A percentile compares a stretch with the other conserved stretches of the same genome.
These are phyloP conservation scores for Tylopilus vinaceipallidus DNA, from an alignment of 768 basidiomycete species.

Conservation along the genomic window DNA sequence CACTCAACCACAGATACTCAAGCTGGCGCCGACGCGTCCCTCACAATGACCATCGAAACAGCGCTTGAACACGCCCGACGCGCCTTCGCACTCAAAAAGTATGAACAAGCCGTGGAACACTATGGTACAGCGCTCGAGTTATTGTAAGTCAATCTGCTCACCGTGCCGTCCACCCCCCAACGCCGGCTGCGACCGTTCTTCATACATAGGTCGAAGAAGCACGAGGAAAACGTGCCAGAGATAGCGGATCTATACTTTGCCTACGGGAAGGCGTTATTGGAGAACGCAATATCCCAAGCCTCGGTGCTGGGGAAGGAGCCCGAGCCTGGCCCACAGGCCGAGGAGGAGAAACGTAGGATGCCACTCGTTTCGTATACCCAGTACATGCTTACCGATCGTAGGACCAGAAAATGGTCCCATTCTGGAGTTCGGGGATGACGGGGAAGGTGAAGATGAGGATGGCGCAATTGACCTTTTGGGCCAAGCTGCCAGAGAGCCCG, in stretches of 20 bases:
- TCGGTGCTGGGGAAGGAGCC: slow-evolving; percentile 88
- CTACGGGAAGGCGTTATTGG: slow-evolving; percentile 91
- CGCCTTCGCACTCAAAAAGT: slow-evolving; percentile 85
- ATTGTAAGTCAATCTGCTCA: slow-evolving; percentile 52
- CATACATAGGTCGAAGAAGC: slow-evolving; percentile 57
- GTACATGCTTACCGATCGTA: slow-evolving; percentile 22
- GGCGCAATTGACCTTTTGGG: slow-evolving; percentile 63
- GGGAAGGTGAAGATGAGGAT: slow-evolving; percentile 60
- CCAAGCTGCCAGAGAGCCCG: slow-evolving; percentile 49
- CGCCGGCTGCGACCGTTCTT: no score
- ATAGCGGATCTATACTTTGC: slow-evolving; percentile 85
- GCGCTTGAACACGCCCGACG: slow-evolving; percentile 79
- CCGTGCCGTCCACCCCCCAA: neutral
- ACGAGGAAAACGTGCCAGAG: slow-evolving; percentile 79
- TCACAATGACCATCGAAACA: slow-evolving; percentile 44
- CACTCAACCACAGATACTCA: neutral
- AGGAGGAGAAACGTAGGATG: slow-evolving; percentile 38
- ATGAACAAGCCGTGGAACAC: slow-evolving; percentile 79
- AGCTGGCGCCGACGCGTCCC: slow-evolving; percentile 26
- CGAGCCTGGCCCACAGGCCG: slow-evolving; percentile 46
- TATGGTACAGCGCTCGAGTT: slow-evolving; percentile 84
- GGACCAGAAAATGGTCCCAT: slow-evolving; percentile 52
- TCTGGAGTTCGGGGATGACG: slow-evolving; percentile 80
- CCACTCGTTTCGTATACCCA: neutral
- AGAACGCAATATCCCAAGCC: slow-evolving; percentile 84